Base-by-base conservation (phyloP, 805 yeast species). In the Metschnikowia lunata region DNA sequence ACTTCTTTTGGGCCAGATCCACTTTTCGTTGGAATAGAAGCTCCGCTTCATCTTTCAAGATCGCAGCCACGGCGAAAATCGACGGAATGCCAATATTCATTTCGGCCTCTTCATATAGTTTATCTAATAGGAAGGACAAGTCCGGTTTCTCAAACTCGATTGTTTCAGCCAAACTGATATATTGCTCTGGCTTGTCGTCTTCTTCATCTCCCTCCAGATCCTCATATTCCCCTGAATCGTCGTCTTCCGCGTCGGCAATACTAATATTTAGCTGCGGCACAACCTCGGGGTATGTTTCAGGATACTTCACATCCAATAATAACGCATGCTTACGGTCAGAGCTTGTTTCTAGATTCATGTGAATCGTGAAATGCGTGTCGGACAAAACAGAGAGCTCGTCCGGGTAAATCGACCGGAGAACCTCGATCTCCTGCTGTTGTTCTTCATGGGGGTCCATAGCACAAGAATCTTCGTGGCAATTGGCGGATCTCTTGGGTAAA, bases 71-170 rank as follows among this genome's bases (percentile, higher is more conserved):
- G 1, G 96, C 79, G 64, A 90, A 93, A 6, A 91, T 76, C 52
- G 89, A 82, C n/a, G 97, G 96, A 76, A 91, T 84, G 0, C 99
- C 99, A 1, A 90, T 48, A 57, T 87, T 83, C 58, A 85, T 80
- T 47, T 82, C 83, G 2, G 93, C 93, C 51, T 80, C 85, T 38
- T 72, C 78, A 42, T 61, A 66, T 51, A 76, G 63, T 58, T 66
- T 69, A 43, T 54, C 64, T 43, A 62, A 62, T 48, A 78, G 67
- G 11, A 51, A 50, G 11, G 58, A 58, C 51, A 74, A 58, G 54
- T 83, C 89, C 0, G 63, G 66, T 28, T 61, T 59, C 2, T 72
- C 76, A 49, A 87, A 76, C 26, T 74, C 76, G n/a, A 83, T 71
- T 2, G 68, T 58, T 57, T 83, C 89, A 1, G 84, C 69, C 41